A percentile compares a stretch with the other conserved stretches of the same genome.
Conservation (phyloP, 2,329 filamentous ascomycete genomes). For the Orbilia blumenaviensis region DNA sequence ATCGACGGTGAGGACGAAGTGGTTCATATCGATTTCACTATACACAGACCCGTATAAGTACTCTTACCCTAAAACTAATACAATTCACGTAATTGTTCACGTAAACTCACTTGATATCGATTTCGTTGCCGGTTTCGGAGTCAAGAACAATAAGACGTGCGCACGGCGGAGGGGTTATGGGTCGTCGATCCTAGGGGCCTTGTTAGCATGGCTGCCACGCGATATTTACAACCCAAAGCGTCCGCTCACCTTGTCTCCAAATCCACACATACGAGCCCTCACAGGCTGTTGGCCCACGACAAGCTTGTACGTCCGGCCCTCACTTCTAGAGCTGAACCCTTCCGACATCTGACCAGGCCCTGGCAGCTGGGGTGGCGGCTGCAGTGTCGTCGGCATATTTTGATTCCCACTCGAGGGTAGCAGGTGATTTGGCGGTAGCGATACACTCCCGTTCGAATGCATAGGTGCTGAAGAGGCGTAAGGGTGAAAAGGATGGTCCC, state of each 20-base stretch:
- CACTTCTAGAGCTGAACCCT: conserved; percentile 58
- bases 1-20: conserved; percentile 75
- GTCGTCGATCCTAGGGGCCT: conserved; percentile 78
- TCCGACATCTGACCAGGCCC: conserved; percentile 53
- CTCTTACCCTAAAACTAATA: not conserved
- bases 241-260: conserved; percentile 85
- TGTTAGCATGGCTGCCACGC: conserved; percentile 27
- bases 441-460: conserved; percentile 50
- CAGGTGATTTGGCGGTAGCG: conserved; percentile 41
- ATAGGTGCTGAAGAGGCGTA: conserved; percentile 50
- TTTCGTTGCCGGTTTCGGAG: conserved; percentile 76
- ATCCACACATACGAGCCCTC: conserved; percentile 96
- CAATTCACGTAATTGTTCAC: not conserved
- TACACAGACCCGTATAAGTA: conserved; percentile 12
- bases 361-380: conserved; percentile 47
- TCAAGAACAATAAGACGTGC: conserved; percentile 84
- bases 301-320: conserved; percentile 68
- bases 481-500: conserved; percentile 51
- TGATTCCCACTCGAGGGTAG: conserved; percentile 39
- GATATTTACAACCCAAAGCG: conserved; percentile 11
- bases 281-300: conserved; percentile 89
- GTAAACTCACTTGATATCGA: conserved; percentile 77
- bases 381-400: conserved; percentile 36
- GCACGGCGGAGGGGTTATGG: conserved; percentile 94
- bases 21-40: conserved; percentile 74